phyloP scores from a whole-genome alignment of 495 filamentous ascomycete species.

The Talaromyces ruber region DNA sequence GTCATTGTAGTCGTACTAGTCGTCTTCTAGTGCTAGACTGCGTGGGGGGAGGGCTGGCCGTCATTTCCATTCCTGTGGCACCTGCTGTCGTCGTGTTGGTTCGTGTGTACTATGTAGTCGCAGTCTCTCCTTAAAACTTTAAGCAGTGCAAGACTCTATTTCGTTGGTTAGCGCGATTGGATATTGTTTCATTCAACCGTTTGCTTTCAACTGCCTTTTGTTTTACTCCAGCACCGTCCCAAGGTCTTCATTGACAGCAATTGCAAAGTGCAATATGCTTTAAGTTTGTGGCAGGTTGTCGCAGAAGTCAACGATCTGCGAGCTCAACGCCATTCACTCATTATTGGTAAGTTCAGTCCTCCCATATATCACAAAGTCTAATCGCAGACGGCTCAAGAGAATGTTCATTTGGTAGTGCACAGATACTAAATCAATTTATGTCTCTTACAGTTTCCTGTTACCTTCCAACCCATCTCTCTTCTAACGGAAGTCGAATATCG shows the following conservation, averaged over 20 bases:
- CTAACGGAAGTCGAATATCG: conserved; percentile 2
- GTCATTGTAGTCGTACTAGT: background rate
- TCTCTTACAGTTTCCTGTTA: background rate
- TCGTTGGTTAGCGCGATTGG: background rate
- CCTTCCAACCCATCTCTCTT: too few species aligned
- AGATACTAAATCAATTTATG: background rate
- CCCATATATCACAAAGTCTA: background rate
- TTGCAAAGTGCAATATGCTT: conserved; percentile 1
- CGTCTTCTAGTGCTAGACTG: background rate
- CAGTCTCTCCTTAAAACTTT: background rate
- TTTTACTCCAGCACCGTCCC: background rate
- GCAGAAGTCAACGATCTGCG: background rate
- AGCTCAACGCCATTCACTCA: background rate
- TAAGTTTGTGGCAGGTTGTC: background rate
- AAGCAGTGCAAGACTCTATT: background rate
- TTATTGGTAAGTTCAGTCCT: background rate
- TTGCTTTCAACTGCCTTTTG: background rate
- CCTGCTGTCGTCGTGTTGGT: background rate
- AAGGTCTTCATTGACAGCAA: background rate
- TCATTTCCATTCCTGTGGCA: conserved; percentile 3
- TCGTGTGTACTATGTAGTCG: background rate
- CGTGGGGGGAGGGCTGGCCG: background rate
- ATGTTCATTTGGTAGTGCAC: background rate
- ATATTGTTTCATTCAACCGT: background rate
- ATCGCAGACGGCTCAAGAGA: background rate